Evolutionary conservation across 352 stramenopile species (phyloP).

Genomic region (Nothophytophthora sp.): DNA sequence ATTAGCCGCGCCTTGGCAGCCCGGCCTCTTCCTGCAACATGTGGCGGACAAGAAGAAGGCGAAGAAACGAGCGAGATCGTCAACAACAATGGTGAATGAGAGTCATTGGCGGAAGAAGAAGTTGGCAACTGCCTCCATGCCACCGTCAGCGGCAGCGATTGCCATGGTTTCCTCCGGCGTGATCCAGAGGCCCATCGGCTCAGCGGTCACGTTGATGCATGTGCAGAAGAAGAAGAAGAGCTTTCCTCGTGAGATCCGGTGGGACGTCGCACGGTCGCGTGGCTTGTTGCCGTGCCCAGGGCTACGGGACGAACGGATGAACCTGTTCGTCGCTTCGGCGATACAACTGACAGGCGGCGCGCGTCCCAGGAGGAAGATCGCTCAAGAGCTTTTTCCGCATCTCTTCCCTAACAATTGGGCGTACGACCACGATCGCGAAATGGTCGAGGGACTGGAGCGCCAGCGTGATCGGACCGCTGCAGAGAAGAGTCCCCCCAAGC

Average conservation of each 20-base stretch:
- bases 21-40: constrained; percentile 64
- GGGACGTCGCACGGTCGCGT: constrained; percentile 43
- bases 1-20: constrained; percentile 48
- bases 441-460: constrained; percentile 3
- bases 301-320: constrained; percentile 57
- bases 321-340: constrained; percentile 49
- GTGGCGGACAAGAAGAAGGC: constrained; percentile 52
- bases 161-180: constrained; percentile 4
- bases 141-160: constrained; percentile 1
- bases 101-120: constrained; percentile 18
- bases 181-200: constrained; percentile 15
- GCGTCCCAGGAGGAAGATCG: constrained; percentile 62
- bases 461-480: not conserved
- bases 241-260: constrained; percentile 56
- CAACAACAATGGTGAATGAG: constrained; percentile 1
- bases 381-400: constrained; percentile 70
- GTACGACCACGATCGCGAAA: constrained; percentile 11
- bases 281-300: constrained; percentile 64
- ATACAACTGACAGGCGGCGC: constrained; percentile 69
- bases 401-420: constrained; percentile 37
- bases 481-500: constrained; percentile 25
- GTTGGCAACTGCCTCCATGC: constrained; percentile 1
- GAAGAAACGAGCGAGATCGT: constrained; percentile 25
- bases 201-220: constrained; percentile 15
- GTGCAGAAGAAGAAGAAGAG: constrained; percentile 41